Evolutionary conservation across 2,329 filamentous ascomycete genomes (phyloP).

Genomic region (Chaetothyriales sp.): DNA sequence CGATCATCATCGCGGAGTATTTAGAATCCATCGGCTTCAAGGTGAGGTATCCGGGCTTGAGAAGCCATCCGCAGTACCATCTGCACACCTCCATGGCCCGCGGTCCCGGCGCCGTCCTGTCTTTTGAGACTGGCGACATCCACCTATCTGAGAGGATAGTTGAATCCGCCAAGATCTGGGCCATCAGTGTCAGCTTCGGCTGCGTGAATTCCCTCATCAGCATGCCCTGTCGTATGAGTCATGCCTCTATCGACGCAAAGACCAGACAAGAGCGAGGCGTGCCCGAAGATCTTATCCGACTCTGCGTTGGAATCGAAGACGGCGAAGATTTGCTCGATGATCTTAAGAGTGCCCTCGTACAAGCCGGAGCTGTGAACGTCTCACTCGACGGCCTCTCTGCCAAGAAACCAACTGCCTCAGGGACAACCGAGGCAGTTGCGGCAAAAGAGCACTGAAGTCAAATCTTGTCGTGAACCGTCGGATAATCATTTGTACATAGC

Average conservation of each 20-base stretch:
- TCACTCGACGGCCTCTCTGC: constrained; percentile 73
- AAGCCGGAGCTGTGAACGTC: constrained; percentile 84
- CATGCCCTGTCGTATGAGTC: constrained; percentile 99
- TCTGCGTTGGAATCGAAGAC: constrained; percentile 96
- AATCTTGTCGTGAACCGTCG: no score
- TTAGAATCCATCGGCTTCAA: constrained; percentile 84
- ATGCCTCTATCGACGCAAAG: constrained; percentile 94
- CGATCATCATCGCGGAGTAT: constrained; percentile 62
- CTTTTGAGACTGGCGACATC: constrained; percentile 87
- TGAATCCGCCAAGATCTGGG: constrained; percentile 80
- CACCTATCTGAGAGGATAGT: constrained; percentile 80
- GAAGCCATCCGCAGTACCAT: constrained; percentile 91
- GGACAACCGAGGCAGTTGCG: constrained; percentile 13
- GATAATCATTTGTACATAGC: not conserved
- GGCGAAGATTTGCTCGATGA: constrained; percentile 84
- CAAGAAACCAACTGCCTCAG: constrained; percentile 13
- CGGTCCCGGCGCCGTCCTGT: constrained; percentile 83
- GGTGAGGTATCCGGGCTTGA: constrained; percentile 86
- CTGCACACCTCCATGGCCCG: constrained; percentile 92
- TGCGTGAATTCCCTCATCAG: constrained; percentile 98
- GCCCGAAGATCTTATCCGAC: constrained; percentile 89
- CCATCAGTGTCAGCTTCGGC: constrained; percentile 92
- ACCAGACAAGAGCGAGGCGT: constrained; percentile 77
- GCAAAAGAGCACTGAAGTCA: constrained; percentile 10
- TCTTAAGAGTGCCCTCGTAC: constrained; percentile 74